A percentile compares a stretch with the other conserved stretches of the same genome.
Evolutionary conservation across 2,329 filamentous ascomycete species (phyloP).

Genomic region (Meredithiella fracta): DNA sequence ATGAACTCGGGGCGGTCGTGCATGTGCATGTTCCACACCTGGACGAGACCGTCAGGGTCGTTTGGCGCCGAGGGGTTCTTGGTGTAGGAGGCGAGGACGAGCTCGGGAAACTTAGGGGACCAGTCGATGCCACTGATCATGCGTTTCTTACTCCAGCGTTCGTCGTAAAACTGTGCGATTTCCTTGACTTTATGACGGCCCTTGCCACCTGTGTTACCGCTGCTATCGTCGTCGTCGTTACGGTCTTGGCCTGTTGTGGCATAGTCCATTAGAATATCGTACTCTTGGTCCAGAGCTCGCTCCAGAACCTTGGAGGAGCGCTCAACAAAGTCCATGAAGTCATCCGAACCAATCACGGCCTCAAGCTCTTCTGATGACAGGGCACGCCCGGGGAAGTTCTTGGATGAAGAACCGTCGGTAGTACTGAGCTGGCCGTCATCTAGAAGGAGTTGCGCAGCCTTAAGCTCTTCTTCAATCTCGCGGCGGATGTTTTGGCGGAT

Average conservation of each 20-base stretch:
- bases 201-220: constrained; percentile 51
- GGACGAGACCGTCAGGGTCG: constrained; percentile 81
- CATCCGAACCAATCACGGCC: constrained; percentile 78
- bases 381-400: constrained; percentile 60
- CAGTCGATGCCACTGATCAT: constrained; percentile 95
- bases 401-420: constrained; percentile 18
- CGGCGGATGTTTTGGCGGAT: constrained; percentile 66
- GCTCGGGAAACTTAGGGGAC: constrained; percentile 85
- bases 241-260: constrained; percentile 60
- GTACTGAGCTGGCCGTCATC: constrained; percentile 31
- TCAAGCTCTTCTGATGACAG: constrained; percentile 73
- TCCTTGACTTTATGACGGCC: constrained; percentile 67
- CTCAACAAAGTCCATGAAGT: constrained; percentile 91
- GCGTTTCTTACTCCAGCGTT: constrained; percentile 90
- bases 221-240: constrained; percentile 69
- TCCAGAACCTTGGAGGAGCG: constrained; percentile 95
- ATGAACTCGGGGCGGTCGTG: constrained; percentile 90
- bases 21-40: constrained; percentile 94
- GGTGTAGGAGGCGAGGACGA: constrained; percentile 86
- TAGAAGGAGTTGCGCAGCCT: constrained; percentile 47
- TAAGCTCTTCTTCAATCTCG: constrained; percentile 87
- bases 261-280: constrained; percentile 92
- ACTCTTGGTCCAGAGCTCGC: constrained; percentile 84
- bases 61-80: constrained; percentile 93
- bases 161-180: constrained; percentile 82